These are phyloP conservation scores for Pythium dissotocum DNA, from an alignment of 352 stramenopile species.

Conservation along the genomic window DNA sequence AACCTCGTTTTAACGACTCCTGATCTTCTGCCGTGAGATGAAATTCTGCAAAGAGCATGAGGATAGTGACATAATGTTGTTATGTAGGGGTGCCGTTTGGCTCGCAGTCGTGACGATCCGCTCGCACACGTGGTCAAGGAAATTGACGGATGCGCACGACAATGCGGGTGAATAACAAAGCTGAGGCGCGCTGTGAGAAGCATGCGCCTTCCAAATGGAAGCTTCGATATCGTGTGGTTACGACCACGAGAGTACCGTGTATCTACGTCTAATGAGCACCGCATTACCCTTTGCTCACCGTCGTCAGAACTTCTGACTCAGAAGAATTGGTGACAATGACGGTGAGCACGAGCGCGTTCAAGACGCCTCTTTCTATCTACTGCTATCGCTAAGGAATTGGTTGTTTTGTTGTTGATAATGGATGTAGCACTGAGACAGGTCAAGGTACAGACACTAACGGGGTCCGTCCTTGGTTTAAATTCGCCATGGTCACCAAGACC, in stretches of 20 bases:
- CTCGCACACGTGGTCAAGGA: slow-evolving; percentile 1
- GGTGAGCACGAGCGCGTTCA: no score
- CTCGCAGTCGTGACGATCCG: neutral
- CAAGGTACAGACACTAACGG: slow-evolving; percentile 64
- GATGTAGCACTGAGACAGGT: slow-evolving; percentile 88
- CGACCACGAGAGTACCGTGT: no score
- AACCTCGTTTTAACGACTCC: slow-evolving; percentile 15
- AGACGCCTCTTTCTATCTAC: neutral
- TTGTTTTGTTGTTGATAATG: neutral
- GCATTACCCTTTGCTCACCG: no score
- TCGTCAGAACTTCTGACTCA: no score
- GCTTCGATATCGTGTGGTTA: no score
- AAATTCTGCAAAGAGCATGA: no score
- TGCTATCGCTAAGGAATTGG: neutral
- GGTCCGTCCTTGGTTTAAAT: slow-evolving; percentile 85
- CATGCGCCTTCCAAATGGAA: no score
- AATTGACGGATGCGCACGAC: neutral
- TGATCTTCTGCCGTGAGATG: no score
- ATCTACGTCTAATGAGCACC: no score
- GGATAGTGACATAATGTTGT: neutral
- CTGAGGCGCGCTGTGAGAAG: no score
- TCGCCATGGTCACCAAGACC: slow-evolving; percentile 63
- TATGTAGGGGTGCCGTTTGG: slow-evolving; percentile 9
- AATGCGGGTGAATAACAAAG: neutral
- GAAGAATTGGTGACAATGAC: no score